Evolutionary conservation across 2,329 filamentous ascomycete genomes (phyloP).

Genomic region (Ophiostoma pallidulum): DNA sequence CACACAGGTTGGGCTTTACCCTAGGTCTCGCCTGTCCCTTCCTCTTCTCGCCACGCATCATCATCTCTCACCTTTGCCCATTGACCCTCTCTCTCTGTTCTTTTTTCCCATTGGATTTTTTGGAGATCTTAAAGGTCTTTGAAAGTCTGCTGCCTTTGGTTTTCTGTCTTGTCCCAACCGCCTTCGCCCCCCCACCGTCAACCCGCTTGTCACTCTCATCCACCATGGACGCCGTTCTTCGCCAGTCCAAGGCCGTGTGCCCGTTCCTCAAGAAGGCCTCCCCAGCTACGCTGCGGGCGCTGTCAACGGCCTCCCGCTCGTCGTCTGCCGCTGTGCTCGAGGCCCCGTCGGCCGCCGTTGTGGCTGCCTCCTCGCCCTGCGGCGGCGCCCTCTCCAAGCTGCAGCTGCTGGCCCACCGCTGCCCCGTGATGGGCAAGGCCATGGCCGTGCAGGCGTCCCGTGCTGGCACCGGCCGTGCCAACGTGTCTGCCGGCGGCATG

Average conservation of each 20-base stretch:
- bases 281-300: constrained; percentile 78
- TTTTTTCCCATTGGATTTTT: too few species aligned
- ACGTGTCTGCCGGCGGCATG: constrained; percentile 5
- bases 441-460: constrained; percentile 72
- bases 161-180: background rate
- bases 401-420: constrained; percentile 86
- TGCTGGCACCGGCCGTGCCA: constrained; percentile 28
- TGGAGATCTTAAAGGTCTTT: too few species aligned
- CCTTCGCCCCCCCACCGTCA: too few species aligned
- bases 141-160: too few species aligned
- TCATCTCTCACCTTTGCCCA: background rate
- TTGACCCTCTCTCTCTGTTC: background rate
- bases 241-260: constrained; percentile 93
- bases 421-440: constrained; percentile 98
- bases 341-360: constrained; percentile 5
- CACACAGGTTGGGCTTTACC: too few species aligned
- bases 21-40: background rate
- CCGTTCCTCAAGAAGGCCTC: constrained; percentile 95
- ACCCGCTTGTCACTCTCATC: too few species aligned
- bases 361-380: constrained; percentile 49
- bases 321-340: constrained; percentile 23
- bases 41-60: background rate
- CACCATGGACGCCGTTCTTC: constrained; percentile 84
- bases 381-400: constrained; percentile 95
- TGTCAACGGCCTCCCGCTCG: constrained; percentile 64